A percentile compares a stretch with the other conserved stretches of the same genome.
Conservation (phyloP, 73 alveolate species). For the Uronychia setigera region DNA sequence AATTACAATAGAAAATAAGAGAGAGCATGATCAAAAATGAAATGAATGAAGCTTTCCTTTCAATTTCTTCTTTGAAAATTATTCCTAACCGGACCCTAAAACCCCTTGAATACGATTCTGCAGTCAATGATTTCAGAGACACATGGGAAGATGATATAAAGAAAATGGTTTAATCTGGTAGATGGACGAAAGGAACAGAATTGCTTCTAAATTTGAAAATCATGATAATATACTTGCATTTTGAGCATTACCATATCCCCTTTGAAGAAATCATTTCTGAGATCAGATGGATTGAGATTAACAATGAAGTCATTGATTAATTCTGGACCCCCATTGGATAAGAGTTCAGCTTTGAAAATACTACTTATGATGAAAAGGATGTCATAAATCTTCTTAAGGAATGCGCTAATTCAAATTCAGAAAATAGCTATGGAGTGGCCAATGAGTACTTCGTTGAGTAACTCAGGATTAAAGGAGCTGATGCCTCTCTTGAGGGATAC, state of each 20-base stretch:
- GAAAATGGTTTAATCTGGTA: too few relatives aligned
- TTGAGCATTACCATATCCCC: not conserved
- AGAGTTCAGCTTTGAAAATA: not conserved
- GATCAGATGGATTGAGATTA: not conserved
- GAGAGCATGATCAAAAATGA: too few relatives aligned
- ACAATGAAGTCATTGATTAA: not conserved
- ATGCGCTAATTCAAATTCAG: too few relatives aligned
- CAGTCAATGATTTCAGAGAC: too few relatives aligned
- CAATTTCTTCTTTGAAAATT: too few relatives aligned
- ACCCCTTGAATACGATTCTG: too few relatives aligned
- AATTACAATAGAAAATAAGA: too few relatives aligned
- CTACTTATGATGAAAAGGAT: not conserved
- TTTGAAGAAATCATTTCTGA: not conserved
- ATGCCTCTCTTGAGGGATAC: not conserved
- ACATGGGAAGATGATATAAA: too few relatives aligned
- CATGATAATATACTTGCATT: not conserved
- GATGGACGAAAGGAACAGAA: not conserved
- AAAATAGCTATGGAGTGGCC: not conserved
- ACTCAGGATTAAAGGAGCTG: not conserved
- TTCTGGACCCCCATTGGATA: not conserved
- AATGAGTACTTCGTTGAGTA: not conserved
- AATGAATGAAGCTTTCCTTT: too few relatives aligned
- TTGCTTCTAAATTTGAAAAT: not conserved
- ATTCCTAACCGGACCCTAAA: too few relatives aligned
- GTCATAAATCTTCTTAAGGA: not conserved